Evolutionary conservation across 2,329 filamentous ascomycete genomes (phyloP).

Genomic region (Aspergillus udagawae): DNA sequence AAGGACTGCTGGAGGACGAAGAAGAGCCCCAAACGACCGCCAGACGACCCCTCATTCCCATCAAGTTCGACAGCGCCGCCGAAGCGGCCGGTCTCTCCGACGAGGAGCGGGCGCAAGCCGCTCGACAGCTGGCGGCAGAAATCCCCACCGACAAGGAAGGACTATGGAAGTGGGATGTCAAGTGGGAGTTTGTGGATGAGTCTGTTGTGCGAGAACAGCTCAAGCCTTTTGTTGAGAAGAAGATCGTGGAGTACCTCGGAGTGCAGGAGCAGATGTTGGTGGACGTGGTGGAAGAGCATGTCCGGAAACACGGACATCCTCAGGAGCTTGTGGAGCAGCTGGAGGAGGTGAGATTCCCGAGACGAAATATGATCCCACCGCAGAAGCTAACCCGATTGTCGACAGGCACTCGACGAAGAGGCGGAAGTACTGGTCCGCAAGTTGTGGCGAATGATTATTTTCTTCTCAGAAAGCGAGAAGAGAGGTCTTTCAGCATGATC

Average conservation of each 20-base stretch:
- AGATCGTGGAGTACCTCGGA: constrained; percentile 93
- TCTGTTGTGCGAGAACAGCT: constrained; percentile 78
- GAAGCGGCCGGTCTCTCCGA: constrained; percentile 69
- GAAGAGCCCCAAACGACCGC: constrained; percentile 69
- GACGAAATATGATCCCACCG: background rate
- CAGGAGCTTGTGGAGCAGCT: constrained; percentile 78
- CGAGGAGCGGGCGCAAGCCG: constrained; percentile 80
- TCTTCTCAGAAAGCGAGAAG: constrained; percentile 94
- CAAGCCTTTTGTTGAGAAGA: constrained; percentile 93
- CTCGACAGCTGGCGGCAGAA: constrained; percentile 76
- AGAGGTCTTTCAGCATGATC: constrained; percentile 68
- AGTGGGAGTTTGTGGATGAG: constrained; percentile 88
- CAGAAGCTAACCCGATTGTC: constrained; percentile 29
- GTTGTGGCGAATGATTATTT: constrained; percentile 97
- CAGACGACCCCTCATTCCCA: constrained; percentile 74
- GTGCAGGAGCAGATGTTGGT: constrained; percentile 95
- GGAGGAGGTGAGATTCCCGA: constrained; percentile 61
- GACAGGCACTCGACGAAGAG: constrained; percentile 83
- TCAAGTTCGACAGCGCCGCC: constrained; percentile 70
- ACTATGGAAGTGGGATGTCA: constrained; percentile 87
- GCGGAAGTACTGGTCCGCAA: constrained; percentile 92
- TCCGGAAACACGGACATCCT: constrained; percentile 71
- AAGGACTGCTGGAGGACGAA: constrained; percentile 91
- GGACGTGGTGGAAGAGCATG: constrained; percentile 83
- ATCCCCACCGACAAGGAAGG: constrained; percentile 84